A percentile compares a stretch with the other conserved stretches of the same genome.
Conservation (phyloP, 805 yeast species). For the Blastobotrys peoriensis region DNA sequence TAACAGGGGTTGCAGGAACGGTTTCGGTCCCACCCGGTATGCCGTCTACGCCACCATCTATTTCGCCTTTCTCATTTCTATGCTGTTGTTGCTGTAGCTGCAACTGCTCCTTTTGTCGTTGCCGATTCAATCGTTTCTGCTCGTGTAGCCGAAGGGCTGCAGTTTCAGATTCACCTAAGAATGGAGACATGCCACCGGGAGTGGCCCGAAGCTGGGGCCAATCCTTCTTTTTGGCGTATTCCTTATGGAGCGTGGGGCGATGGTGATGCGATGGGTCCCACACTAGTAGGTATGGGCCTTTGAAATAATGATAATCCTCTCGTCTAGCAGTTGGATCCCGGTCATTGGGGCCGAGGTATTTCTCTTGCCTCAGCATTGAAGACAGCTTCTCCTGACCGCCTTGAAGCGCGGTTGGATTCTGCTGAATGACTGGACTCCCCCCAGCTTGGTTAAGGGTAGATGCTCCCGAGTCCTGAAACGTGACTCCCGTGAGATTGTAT, state of each 20-base stretch:
- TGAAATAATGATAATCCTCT: constrained; percentile 79
- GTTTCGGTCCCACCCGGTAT: neutral
- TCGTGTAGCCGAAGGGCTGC: constrained; percentile 2
- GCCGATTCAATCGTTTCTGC: constrained; percentile 2
- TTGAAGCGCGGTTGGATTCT: constrained; percentile 7
- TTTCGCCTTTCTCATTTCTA: neutral
- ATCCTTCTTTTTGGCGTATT: constrained; percentile 49
- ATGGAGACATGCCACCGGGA: constrained; percentile 75
- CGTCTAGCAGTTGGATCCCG: constrained; percentile 80
- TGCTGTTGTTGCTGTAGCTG: constrained; percentile 50
- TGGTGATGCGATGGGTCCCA: constrained; percentile 74
- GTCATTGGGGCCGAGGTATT: constrained; percentile 78
- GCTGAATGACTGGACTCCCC: neutral
- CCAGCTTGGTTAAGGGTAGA: constrained; percentile 1
- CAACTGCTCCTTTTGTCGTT: constrained; percentile 22
- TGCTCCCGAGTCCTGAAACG: neutral
- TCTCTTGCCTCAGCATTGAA: constrained; percentile 74
- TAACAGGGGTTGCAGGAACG: neutral
- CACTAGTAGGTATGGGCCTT: constrained; percentile 65
- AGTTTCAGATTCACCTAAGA: constrained; percentile 37
- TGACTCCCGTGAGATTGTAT: constrained; percentile 35
- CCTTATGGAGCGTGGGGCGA: constrained; percentile 76
- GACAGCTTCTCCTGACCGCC: constrained; percentile 38
- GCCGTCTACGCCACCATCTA: neutral
- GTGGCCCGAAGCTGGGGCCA: constrained; percentile 61